phyloP scores from a whole-genome alignment of 1,284 basidiomycete genomes.

The Naganishia sp. region DNA sequence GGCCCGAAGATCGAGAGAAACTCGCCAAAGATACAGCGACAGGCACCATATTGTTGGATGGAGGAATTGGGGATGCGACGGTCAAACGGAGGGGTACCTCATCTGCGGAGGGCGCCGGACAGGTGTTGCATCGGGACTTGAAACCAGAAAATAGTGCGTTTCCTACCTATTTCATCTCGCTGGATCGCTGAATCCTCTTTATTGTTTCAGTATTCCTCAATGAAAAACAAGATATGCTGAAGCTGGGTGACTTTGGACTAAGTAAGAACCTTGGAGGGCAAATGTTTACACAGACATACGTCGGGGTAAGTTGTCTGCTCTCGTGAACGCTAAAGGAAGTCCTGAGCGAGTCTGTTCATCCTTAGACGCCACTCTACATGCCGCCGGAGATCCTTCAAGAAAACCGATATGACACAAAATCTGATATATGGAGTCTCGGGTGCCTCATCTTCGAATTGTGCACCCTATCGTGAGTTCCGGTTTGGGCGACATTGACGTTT shows the following conservation, averaged over 20 bases:
- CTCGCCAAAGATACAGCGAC: constrained; percentile 25
- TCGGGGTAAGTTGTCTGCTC: constrained; percentile 67
- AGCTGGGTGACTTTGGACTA: constrained; percentile 94
- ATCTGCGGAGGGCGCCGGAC: constrained; percentile 52
- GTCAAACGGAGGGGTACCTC: constrained; percentile 15
- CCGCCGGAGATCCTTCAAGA: constrained; percentile 95
- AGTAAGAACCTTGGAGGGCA: constrained; percentile 85
- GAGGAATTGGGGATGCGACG: constrained; percentile 1
- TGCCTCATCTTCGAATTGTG: constrained; percentile 96
- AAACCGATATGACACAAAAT: constrained; percentile 93
- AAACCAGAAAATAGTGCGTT: constrained; percentile 92
- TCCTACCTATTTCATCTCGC: too few species aligned
- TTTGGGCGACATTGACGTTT: not conserved
- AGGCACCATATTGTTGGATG: constrained; percentile 2
- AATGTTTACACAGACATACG: constrained; percentile 91
- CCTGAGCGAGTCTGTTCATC: not conserved
- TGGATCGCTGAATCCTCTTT: too few species aligned
- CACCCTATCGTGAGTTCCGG: constrained; percentile 65
- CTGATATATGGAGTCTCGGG: constrained; percentile 96
- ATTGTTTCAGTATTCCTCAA: constrained; percentile 72
- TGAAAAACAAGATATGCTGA: constrained; percentile 62
- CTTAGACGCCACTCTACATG: constrained; percentile 96
- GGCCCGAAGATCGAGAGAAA: constrained; percentile 47
- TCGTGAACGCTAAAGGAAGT: not conserved
- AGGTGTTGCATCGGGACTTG: constrained; percentile 89